Conservation (phyloP, 257 asterid genomes). For the Petrea volubilis region DNA sequence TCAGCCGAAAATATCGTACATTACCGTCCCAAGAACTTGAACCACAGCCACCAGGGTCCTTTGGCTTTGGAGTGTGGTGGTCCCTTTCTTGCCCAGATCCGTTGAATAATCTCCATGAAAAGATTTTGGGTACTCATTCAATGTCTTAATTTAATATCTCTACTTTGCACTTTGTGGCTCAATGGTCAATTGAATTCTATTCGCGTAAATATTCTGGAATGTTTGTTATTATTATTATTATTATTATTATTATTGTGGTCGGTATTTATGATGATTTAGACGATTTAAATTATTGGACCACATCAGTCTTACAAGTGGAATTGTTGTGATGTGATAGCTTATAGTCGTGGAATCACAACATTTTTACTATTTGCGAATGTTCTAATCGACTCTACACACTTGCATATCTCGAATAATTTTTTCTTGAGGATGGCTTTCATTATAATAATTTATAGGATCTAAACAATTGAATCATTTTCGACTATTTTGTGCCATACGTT, state of each 20-base stretch:
- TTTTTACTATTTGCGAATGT: too few species aligned
- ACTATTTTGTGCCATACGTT: too few species aligned
- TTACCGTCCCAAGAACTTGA: background rate
- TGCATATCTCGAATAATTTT: too few species aligned
- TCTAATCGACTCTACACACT: background rate
- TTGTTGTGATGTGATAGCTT: background rate
- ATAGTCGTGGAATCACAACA: background rate
- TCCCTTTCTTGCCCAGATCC: background rate
- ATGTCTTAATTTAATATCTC: background rate
- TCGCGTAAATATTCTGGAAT: background rate
- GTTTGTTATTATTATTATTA: too few species aligned
- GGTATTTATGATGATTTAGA: background rate
- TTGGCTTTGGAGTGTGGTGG: background rate
- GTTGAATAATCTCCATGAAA: background rate
- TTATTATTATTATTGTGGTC: too few species aligned
- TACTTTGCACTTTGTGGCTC: background rate
- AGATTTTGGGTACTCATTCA: conserved; percentile 6
- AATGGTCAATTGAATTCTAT: background rate
- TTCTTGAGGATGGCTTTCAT: too few species aligned
- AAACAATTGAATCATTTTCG: too few species aligned
- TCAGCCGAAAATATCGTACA: background rate
- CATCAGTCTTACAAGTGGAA: background rate
- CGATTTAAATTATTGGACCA: background rate
- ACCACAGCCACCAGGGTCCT: too few species aligned
- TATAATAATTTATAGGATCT: too few species aligned